Percentiles rank a stretch among this genome's conserved stretches.
These are phyloP conservation scores for Lactarius hatsudake DNA, from an alignment of 768 basidiomycete species.

Conservation along the genomic window DNA sequence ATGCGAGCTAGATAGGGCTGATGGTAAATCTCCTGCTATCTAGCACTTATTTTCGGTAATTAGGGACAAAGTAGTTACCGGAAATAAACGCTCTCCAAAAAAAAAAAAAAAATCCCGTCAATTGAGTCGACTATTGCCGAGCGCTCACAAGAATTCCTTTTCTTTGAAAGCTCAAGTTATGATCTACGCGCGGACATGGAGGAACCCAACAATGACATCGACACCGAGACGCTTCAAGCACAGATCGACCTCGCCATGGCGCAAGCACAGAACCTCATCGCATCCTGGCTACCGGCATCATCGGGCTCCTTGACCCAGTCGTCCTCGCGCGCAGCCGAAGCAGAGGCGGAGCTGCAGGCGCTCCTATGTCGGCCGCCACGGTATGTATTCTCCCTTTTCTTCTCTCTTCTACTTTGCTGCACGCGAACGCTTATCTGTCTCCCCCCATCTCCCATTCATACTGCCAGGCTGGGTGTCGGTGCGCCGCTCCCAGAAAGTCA, in stretches of 20 bases:
- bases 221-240: constrained; percentile 70
- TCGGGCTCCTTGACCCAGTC: constrained; percentile 28
- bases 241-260: constrained; percentile 81
- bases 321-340: constrained; percentile 24
- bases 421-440: not conserved
- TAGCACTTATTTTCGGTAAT: too few relatives aligned
- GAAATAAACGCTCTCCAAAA: too few relatives aligned
- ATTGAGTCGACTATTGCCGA: not conserved
- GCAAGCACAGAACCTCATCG: constrained; percentile 65
- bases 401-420: not conserved
- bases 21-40: too few relatives aligned
- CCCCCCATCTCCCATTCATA: constrained; percentile 8
- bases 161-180: constrained; percentile 8
- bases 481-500: constrained; percentile 52
- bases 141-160: not conserved
- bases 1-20: too few relatives aligned
- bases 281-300: constrained; percentile 61
- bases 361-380: constrained; percentile 68
- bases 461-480: constrained; percentile 68
- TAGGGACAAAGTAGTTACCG: too few relatives aligned
- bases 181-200: constrained; percentile 21
- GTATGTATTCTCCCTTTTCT: constrained; percentile 40
- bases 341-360: constrained; percentile 57
- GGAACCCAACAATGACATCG: constrained; percentile 58
- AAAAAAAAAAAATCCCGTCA: not conserved